Evolutionary conservation across 306 rosid species (phyloP).

Genomic region (Prunus kanzakura): DNA sequence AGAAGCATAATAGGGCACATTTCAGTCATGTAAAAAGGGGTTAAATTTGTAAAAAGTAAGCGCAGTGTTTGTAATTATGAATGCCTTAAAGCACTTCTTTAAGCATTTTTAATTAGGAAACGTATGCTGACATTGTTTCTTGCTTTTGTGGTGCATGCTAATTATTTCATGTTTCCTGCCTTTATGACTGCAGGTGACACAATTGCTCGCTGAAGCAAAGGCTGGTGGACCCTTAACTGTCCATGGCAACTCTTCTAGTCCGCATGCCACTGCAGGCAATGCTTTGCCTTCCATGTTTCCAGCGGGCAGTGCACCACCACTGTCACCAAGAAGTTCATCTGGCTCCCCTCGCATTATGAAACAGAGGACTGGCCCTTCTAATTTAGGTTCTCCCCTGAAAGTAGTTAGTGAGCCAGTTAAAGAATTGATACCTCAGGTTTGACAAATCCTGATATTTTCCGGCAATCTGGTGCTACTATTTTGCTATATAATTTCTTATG

Average conservation of each 20-base stretch:
- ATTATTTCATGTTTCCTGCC: background rate
- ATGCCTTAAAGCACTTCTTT: background rate
- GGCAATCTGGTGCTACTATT: background rate
- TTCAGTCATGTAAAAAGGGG: background rate
- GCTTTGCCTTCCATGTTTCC: slow-evolving; percentile 98
- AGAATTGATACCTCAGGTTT: slow-evolving; percentile 97
- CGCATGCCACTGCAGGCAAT: slow-evolving; percentile 66
- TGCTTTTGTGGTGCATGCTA: background rate
- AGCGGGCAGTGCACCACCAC: slow-evolving; percentile 97
- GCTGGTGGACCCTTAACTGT: slow-evolving; percentile 87
- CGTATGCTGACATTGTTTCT: background rate
- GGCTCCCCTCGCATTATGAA: slow-evolving; percentile 96
- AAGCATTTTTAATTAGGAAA: background rate
- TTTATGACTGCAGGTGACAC: slow-evolving; percentile 52
- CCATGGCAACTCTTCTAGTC: slow-evolving; percentile 90
- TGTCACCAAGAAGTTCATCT: slow-evolving; percentile 86
- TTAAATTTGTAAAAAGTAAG: background rate
- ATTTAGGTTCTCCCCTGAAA: slow-evolving; percentile 88
- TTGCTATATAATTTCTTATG: background rate
- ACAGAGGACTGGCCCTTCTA: slow-evolving; percentile 89
- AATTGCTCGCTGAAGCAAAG: slow-evolving; percentile 85
- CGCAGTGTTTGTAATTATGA: background rate
- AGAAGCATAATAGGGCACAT: background rate
- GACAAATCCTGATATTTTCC: slow-evolving; percentile 18
- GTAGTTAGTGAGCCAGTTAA: slow-evolving; percentile 90